Conservation (phyloP, 202 grass and related monocot genomes). For the Saccharum hybrid region DNA sequence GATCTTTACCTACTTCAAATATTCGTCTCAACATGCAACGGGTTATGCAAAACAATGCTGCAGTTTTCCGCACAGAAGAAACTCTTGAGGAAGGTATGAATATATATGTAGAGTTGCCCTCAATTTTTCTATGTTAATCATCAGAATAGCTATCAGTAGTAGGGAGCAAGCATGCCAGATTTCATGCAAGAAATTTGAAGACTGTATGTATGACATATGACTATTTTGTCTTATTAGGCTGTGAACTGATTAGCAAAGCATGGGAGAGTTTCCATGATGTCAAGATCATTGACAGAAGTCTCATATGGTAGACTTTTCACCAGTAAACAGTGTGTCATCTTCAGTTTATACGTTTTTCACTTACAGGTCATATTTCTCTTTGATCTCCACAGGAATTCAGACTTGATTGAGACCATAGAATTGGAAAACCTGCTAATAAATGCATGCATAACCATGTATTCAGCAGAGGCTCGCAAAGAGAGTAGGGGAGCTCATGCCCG, state of each 20-base stretch:
- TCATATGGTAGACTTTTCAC: slow-evolving; percentile 63
- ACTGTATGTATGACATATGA: no score
- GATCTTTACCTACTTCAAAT: slow-evolving; percentile 65
- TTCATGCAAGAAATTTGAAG: no score
- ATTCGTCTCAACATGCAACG: slow-evolving; percentile 71
- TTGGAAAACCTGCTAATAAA: slow-evolving; percentile 68
- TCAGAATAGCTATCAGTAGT: no score
- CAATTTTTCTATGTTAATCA: background rate
- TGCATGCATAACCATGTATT: slow-evolving; percentile 67
- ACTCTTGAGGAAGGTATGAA: slow-evolving; percentile 66
- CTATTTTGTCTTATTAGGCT: slow-evolving; percentile 43
- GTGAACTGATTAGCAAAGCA: slow-evolving; percentile 57
- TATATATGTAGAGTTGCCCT: no score
- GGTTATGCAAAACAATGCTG: slow-evolving; percentile 75
- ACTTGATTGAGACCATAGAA: slow-evolving; percentile 69
- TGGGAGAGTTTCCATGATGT: slow-evolving; percentile 68
- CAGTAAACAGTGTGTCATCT: background rate
- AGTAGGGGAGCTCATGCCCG: slow-evolving; percentile 75
- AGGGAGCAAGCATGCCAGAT: background rate
- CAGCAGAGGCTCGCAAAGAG: slow-evolving; percentile 70
- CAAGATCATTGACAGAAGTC: slow-evolving; percentile 61
- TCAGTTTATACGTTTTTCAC: background rate
- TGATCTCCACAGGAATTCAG: slow-evolving; percentile 55
- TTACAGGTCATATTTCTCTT: background rate
- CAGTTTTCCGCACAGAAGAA: slow-evolving; percentile 74